These are phyloP conservation scores for Fonsecaea nubica DNA, from an alignment of 2,329 filamentous ascomycete species.

Conservation along the genomic window DNA sequence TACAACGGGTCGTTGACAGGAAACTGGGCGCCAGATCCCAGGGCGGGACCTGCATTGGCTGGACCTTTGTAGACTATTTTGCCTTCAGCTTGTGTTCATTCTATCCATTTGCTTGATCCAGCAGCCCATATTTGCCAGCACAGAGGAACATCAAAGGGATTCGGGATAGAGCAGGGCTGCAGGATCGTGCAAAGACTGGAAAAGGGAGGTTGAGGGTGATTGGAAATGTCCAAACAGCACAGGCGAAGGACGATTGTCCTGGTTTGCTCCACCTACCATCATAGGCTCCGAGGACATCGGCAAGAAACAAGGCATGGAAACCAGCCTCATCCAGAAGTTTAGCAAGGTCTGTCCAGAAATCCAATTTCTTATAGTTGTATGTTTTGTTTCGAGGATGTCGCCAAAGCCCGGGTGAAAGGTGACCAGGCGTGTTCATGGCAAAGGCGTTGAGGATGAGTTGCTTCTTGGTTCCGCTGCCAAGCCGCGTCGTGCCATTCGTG, in stretches of 20 bases:
- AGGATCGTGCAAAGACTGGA: no score
- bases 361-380: slow-evolving; percentile 50
- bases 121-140: not conserved
- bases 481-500: slow-evolving; percentile 9
- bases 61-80: slow-evolving; percentile 49
- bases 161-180: no score
- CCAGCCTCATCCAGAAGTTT: slow-evolving; percentile 57
- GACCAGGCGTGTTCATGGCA: slow-evolving; percentile 56
- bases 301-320: slow-evolving; percentile 60
- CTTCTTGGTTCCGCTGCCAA: slow-evolving; percentile 20
- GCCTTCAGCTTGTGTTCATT: slow-evolving; percentile 15
- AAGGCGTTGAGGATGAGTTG: slow-evolving; percentile 57
- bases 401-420: slow-evolving; percentile 54
- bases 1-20: slow-evolving; percentile 67
- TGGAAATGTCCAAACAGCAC: not conserved
- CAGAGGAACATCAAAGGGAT: no score
- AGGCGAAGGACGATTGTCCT: not conserved
- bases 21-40: slow-evolving; percentile 51
- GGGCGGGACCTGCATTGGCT: slow-evolving; percentile 48
- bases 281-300: slow-evolving; percentile 51
- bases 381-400: slow-evolving; percentile 48
- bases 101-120: not conserved
- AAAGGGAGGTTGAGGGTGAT: not conserved
- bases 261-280: slow-evolving; percentile 21
- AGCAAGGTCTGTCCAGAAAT: slow-evolving; percentile 57